A percentile compares a stretch with the other conserved stretches of the same genome.
Evolutionary conservation across 2,329 filamentous ascomycete species (phyloP).

Genomic region (Nigrospora sphaerica): DNA sequence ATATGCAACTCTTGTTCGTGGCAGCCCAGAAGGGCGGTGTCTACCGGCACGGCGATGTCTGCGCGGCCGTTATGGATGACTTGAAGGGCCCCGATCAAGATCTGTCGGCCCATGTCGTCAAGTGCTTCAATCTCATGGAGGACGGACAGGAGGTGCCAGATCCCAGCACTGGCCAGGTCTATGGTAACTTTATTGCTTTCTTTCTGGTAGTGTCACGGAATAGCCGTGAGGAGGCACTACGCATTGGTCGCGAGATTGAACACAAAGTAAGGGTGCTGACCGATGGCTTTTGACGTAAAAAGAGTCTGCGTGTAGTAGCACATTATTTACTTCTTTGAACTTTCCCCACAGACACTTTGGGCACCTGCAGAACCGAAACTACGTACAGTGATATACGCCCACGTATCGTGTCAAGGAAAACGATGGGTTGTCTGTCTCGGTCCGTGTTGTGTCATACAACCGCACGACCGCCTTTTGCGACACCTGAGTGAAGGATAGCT

Average conservation of each 20-base stretch:
- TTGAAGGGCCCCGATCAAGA: neutral
- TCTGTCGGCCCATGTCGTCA: neutral
- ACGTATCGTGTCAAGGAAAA: no score
- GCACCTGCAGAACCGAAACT: no score
- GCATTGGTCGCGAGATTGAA: neutral
- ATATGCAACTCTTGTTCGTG: slow-evolving; percentile 18
- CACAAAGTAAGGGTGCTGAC: neutral
- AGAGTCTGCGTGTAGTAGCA: neutral
- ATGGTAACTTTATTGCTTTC: neutral
- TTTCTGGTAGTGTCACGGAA: neutral
- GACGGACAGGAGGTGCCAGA: neutral
- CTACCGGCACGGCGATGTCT: slow-evolving; percentile 22
- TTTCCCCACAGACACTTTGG: no score
- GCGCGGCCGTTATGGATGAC: slow-evolving; percentile 5
- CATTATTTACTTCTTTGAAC: no score
- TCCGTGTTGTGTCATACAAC: no score
- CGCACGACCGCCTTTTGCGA: no score
- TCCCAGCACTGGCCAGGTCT: neutral
- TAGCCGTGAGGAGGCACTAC: neutral
- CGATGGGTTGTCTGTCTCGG: no score
- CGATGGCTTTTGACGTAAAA: neutral
- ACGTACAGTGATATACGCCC: no score
- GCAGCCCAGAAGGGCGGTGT: slow-evolving; percentile 19
- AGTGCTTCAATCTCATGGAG: neutral
- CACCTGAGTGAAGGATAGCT: no score